Conservation (phyloP, 208 protist species). For the Acanthamoeba healyi region DNA sequence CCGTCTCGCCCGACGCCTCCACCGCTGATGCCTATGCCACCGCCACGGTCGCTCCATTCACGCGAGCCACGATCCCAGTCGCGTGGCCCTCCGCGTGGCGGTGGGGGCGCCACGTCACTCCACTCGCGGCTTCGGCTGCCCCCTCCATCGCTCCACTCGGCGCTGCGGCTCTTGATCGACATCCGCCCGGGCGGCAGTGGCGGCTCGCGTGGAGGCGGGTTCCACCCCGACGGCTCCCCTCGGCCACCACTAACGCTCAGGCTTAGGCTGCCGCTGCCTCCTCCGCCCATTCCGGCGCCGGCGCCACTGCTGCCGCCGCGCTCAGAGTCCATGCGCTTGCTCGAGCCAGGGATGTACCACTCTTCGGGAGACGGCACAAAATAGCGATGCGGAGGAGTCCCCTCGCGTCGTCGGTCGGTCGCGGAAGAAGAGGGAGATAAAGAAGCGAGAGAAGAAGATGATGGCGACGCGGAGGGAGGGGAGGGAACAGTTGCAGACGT, state of each 20-base stretch:
- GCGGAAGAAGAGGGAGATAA: not conserved
- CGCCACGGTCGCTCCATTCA: not conserved
- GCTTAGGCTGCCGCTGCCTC: too few species aligned
- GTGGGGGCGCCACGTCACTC: not conserved
- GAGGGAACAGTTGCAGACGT: not conserved
- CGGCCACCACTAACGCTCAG: too few species aligned
- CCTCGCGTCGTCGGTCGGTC: not conserved
- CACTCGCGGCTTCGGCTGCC: not conserved
- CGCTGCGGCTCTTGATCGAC: not conserved
- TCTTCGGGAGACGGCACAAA: conserved; percentile 25
- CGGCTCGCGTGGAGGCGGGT: not conserved
- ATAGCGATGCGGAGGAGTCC: conserved; percentile 24
- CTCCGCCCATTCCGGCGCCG: not conserved
- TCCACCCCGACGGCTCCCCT: not conserved
- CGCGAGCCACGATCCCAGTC: not conserved
- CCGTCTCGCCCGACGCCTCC: not conserved
- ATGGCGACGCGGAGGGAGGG: not conserved
- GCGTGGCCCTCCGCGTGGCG: not conserved
- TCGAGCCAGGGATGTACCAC: conserved; percentile 34
- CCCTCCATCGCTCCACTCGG: not conserved
- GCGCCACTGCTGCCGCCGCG: not conserved
- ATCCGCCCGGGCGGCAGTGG: not conserved
- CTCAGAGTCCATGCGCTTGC: not conserved
- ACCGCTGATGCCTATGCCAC: not conserved
- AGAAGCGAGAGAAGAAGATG: conserved; percentile 1